A percentile compares a stretch with the other conserved stretches of the same genome.
Evolutionary conservation across 495 filamentous ascomycete species (phyloP).

Genomic region (Massariosphaeria phaeospora): DNA sequence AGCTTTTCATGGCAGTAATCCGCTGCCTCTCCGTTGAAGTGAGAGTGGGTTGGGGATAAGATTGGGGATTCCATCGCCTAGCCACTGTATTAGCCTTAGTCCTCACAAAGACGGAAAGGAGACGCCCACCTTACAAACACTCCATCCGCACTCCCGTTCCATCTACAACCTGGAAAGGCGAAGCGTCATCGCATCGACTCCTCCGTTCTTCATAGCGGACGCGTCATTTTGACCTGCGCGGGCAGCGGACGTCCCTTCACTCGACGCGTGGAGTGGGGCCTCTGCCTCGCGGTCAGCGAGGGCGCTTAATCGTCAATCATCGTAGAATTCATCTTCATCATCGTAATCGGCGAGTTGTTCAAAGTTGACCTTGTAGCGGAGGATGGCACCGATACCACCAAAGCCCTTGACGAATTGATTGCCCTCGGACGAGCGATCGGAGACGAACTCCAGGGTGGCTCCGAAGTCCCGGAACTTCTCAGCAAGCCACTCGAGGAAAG

Average conservation of each 20-base stretch:
- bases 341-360: constrained; percentile 92
- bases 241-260: constrained; percentile 53
- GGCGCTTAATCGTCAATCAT: constrained; percentile 93
- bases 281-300: constrained; percentile 86
- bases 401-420: constrained; percentile 99
- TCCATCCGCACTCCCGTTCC: constrained; percentile 17
- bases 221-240: constrained; percentile 26
- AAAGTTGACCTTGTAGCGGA: constrained; percentile 99
- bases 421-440: constrained; percentile 90
- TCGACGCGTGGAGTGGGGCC: constrained; percentile 62
- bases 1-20: not conserved
- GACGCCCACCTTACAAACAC: constrained; percentile 14
- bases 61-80: constrained; percentile 21
- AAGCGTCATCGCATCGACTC: constrained; percentile 11
- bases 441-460: constrained; percentile 94
- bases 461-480: constrained; percentile 97
- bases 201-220: constrained; percentile 2
- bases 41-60: constrained; percentile 23
- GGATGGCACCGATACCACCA: constrained; percentile 92
- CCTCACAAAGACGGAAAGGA: not conserved
- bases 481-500: constrained; percentile 98
- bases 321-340: constrained; percentile 99
- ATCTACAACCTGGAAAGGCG: constrained; percentile 33
- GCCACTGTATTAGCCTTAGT: not conserved
- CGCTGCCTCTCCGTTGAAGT: constrained; percentile 25